Conservation (phyloP, 805 yeast species). For the Candida sanyiensis region DNA sequence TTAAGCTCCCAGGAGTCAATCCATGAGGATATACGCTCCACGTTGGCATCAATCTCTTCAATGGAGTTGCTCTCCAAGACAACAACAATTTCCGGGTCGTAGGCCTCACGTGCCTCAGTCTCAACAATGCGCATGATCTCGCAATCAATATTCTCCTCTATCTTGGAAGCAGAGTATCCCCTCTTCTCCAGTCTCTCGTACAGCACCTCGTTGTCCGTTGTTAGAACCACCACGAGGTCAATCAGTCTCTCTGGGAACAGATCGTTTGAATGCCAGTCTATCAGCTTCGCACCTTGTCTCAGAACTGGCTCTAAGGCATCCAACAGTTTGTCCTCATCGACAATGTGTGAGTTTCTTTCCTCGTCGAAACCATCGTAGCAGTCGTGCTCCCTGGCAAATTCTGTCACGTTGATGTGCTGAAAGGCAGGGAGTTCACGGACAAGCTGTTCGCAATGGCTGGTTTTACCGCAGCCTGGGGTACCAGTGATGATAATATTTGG, state of each 20-base stretch:
- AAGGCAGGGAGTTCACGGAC: conserved; percentile 44
- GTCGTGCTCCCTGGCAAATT: conserved; percentile 69
- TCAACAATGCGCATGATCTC: conserved; percentile 92
- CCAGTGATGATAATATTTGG: conserved; percentile 90
- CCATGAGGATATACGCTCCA: conserved; percentile 74
- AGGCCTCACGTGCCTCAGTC: conserved; percentile 82
- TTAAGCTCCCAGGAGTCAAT: conserved; percentile 65
- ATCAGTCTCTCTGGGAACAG: conserved; percentile 88
- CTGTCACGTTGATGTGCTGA: conserved; percentile 61
- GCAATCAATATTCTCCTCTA: conserved; percentile 89
- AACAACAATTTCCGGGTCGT: conserved; percentile 74
- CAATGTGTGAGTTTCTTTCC: conserved; percentile 77
- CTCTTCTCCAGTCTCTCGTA: conserved; percentile 73
- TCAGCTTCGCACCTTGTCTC: conserved; percentile 78
- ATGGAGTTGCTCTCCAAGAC: conserved; percentile 67
- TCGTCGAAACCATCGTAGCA: conserved; percentile 85
- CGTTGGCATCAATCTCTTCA: conserved; percentile 79
- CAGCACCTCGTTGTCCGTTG: conserved; percentile 66
- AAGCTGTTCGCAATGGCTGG: conserved; percentile 65
- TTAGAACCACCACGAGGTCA: conserved; percentile 84
- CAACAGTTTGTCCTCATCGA: conserved; percentile 84
- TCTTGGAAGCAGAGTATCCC: conserved; percentile 73
- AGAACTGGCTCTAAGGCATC: conserved; percentile 76
- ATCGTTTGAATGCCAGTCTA: conserved; percentile 98
- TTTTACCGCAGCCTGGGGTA: conserved; percentile 90